Base-by-base conservation (phyloP, 371 early-diverging fungal species). In the Funneliformis caledonium region DNA sequence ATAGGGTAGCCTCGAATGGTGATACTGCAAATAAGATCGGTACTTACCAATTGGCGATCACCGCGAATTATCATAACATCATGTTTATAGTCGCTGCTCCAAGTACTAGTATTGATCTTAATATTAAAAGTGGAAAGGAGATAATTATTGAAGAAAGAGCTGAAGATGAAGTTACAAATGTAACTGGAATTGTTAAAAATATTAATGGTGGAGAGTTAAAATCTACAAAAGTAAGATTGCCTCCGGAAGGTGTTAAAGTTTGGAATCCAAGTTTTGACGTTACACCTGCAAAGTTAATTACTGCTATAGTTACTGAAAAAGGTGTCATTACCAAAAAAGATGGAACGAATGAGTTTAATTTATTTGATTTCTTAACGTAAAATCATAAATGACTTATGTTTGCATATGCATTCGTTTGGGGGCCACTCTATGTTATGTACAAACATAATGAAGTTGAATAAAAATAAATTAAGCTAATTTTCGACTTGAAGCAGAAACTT, bases 21-120 rank as follows among this genome's bases (percentile, higher is more conserved):
- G 98, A 98, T 82, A 98, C 98, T 0, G 98, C 98, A 73, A 98
- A 98, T 88, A 98, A 98, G 87, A 97, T 98, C 72, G 99, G 98
- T 42, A 98, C 98, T 1, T 98, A 97, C 83, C 98, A 97, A 84
- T 87, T 98, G 77, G 97, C 99, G 59, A 94, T 97, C 76, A 87
- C 94, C 1, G 98, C 98, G 14, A 89, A 88, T 69, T 89, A 93
- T 84, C 97, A 97, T 83, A 89, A 89, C n/a, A 90, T 96, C 8
- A 90, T 90, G 26, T 97, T 98, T 82, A 93, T 98, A 76, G 99
- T 98, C 2, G 98, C 98, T 16, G 98, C 98, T 0, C 98, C 99
- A 4, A 89, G 94, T 0, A 97, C 97, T 0, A 95, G 96, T 0
- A 93, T 98, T 64, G 98, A 98, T 86, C 84, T 97, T 82, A 84